Evolutionary conservation across 352 stramenopile genomes (phyloP).

Genomic region (Phytophthora citrophthora): DNA sequence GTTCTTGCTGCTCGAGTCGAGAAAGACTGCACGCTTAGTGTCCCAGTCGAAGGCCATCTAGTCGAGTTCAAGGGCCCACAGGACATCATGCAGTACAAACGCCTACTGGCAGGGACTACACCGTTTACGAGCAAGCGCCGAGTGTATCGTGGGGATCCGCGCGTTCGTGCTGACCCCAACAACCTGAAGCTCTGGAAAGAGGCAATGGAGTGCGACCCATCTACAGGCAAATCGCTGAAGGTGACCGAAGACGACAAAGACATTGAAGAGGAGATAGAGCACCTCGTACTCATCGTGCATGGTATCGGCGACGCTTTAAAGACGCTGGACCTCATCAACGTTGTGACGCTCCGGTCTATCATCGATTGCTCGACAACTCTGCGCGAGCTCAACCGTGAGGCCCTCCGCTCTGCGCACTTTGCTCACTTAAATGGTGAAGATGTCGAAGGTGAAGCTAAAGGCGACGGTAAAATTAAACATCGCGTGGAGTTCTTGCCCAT

Average conservation of each 20-base stretch:
- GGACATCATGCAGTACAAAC: conserved; percentile 88
- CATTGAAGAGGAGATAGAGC: conserved; percentile 81
- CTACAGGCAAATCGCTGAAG: conserved; percentile 33
- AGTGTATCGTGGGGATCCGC: conserved; percentile 79
- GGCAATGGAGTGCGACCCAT: conserved; percentile 49
- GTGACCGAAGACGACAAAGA: conserved; percentile 66
- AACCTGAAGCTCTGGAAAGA: conserved; percentile 66
- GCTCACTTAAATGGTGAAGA: conserved; percentile 43
- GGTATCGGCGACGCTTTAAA: conserved; percentile 90
- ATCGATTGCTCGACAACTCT: conserved; percentile 81
- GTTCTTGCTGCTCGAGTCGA: conserved; percentile 36
- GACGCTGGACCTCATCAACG: conserved; percentile 87
- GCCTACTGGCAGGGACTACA: conserved; percentile 73
- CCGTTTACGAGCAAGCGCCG: conserved; percentile 83
- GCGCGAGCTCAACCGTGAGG: conserved; percentile 68
- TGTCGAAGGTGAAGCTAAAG: conserved; percentile 13
- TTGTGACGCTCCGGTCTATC: conserved; percentile 83
- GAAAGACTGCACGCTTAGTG: conserved; percentile 65
- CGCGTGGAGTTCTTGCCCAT: conserved; percentile 84
- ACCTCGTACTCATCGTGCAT: conserved; percentile 90
- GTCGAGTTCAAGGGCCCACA: conserved; percentile 81
- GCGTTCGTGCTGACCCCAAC: conserved; percentile 61
- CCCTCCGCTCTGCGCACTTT: conserved; percentile 74
- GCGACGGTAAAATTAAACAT: conserved; percentile 23
- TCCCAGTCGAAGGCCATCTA: conserved; percentile 80